These are phyloP conservation scores for Nothopassalora personata DNA, from an alignment of 2,329 filamentous ascomycete genomes.

Conservation along the genomic window DNA sequence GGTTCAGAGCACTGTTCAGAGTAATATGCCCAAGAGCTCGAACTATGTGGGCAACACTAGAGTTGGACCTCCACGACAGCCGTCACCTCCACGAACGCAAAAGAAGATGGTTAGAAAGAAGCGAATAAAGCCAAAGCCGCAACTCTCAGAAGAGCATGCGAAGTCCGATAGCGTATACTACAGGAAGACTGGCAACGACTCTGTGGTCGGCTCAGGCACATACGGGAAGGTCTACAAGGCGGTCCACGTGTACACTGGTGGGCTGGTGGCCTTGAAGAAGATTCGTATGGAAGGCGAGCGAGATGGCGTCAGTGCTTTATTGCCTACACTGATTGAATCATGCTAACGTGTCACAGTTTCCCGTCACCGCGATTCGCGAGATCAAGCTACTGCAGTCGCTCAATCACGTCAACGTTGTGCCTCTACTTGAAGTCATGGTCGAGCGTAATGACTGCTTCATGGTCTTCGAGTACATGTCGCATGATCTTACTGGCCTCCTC, in stretches of 20 bases:
- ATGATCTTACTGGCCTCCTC: conserved; percentile 88
- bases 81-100: conserved; percentile 21
- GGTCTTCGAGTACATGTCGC: conserved; percentile 97
- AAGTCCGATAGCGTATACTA: conserved; percentile 86
- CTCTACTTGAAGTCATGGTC: conserved; percentile 89
- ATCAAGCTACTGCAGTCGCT: conserved; percentile 88
- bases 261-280: conserved; percentile 77
- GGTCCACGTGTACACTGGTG: conserved; percentile 84
- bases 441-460: conserved; percentile 99
- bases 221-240: conserved; percentile 95
- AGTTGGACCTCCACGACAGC: conserved; percentile 18
- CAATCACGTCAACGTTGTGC: conserved; percentile 75
- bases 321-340: background rate
- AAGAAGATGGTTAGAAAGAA: conserved; percentile 60
- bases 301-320: conserved; percentile 56
- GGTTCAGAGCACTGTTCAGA: conserved; percentile 24
- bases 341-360: conserved; percentile 51
- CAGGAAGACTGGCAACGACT: conserved; percentile 94
- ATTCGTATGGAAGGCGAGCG: conserved; percentile 91
- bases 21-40: conserved; percentile 28
- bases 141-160: conserved; percentile 65
- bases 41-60: conserved; percentile 32
- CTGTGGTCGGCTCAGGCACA: conserved; percentile 89
- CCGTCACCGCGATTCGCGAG: conserved; percentile 83
- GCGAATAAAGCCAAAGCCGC: conserved; percentile 65